These are phyloP conservation scores for Vaccinium myrtillus DNA, from an alignment of 148 eudicot species.

Conservation along the genomic window DNA sequence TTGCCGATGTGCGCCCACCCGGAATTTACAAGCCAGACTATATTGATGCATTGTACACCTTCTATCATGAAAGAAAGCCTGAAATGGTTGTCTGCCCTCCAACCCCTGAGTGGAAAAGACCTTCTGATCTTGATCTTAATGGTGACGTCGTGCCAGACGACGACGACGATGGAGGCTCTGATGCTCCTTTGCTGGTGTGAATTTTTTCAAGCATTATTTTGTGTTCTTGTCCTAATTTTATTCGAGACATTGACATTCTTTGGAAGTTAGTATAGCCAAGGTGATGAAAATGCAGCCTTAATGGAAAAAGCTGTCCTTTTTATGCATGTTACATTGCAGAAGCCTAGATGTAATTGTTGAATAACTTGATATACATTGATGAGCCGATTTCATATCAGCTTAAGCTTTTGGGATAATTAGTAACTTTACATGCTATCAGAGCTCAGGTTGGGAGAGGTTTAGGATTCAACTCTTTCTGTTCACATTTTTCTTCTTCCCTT, in stretches of 20 bases:
- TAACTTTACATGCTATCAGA: neutral
- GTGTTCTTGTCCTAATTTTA: constrained; percentile 1
- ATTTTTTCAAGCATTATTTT: neutral
- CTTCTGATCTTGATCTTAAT: constrained; percentile 90
- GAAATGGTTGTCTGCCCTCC: constrained; percentile 80
- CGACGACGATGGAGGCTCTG: constrained; percentile 63
- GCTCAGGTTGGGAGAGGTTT: neutral
- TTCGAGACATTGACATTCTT: neutral
- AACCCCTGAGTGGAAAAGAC: constrained; percentile 95
- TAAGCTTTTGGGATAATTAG: neutral
- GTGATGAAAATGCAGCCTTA: neutral
- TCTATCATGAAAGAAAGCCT: constrained; percentile 83
- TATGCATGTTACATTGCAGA: neutral
- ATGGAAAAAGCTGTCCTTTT: neutral
- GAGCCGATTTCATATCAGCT: neutral
- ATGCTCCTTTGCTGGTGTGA: constrained; percentile 57
- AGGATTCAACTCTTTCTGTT: neutral
- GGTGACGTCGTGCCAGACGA: constrained; percentile 89
- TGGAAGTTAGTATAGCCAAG: neutral
- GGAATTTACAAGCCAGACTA: constrained; percentile 95
- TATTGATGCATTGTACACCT: constrained; percentile 72
- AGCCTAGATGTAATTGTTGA: neutral
- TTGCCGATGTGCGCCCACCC: constrained; percentile 83
- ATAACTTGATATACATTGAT: neutral
- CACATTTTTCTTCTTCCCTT: neutral